Conservation (phyloP, 257 asterid genomes). For the Plantago ovata region DNA sequence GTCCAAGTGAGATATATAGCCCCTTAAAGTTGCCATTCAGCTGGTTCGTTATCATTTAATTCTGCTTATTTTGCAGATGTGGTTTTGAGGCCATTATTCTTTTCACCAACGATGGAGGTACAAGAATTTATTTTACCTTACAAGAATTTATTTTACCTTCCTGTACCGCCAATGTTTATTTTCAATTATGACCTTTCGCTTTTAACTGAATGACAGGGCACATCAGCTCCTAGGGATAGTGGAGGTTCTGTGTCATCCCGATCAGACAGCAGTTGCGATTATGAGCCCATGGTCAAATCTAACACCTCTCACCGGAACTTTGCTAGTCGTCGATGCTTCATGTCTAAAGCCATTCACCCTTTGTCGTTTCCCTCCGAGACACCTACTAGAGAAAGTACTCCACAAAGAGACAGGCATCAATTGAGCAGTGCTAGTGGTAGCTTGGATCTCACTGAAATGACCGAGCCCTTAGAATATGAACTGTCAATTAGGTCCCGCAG, state of each 20-base stretch:
- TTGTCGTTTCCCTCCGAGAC: conserved; percentile 58
- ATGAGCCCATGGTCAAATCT: conserved; percentile 57
- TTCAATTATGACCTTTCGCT: not conserved
- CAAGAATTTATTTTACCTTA: conserved; percentile 12
- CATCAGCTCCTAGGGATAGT: conserved; percentile 70
- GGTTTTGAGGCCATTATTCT: conserved; percentile 60
- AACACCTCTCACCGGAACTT: conserved; percentile 66
- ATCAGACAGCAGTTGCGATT: conserved; percentile 81
- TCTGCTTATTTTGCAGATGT: conserved; percentile 39
- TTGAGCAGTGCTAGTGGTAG: conserved; percentile 75
- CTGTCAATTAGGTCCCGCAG: conserved; percentile 31
- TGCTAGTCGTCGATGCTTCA: conserved; percentile 65
- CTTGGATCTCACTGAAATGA: conserved; percentile 58
- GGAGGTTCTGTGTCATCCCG: conserved; percentile 82
- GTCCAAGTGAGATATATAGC: too few species aligned
- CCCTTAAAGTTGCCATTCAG: conserved; percentile 3
- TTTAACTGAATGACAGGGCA: conserved; percentile 50
- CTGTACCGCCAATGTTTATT: conserved; percentile 13
- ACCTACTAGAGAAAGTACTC: conserved; percentile 41
- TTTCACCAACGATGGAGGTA: conserved; percentile 97
- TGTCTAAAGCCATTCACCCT: conserved; percentile 95
- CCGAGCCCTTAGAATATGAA: conserved; percentile 51
- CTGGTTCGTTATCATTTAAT: conserved; percentile 15
- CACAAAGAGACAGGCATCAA: conserved; percentile 52
- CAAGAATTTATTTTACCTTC: not conserved